Evolutionary conservation across 306 rosid genomes (phyloP).

Genomic region (Sechiopsis laciniata): DNA sequence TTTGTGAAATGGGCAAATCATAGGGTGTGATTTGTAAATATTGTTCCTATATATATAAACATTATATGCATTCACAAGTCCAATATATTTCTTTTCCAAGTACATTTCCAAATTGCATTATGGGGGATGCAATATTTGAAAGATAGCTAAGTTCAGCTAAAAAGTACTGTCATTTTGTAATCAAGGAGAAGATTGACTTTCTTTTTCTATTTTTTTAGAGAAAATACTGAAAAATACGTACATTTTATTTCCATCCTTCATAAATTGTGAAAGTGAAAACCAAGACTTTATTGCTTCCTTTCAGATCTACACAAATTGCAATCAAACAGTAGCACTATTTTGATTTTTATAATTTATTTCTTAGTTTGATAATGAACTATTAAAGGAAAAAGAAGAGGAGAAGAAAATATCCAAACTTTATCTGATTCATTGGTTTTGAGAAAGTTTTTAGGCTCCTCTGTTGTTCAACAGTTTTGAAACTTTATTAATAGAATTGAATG

Average conservation of each 20-base stretch:
- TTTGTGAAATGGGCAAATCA: constrained; percentile 9
- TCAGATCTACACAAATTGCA: constrained; percentile 15
- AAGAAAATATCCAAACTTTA: not conserved
- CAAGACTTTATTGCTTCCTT: constrained; percentile 16
- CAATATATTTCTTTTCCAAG: constrained; percentile 10
- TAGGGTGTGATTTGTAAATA: constrained; percentile 15
- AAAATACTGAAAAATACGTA: not conserved
- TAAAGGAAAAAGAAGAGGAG: not conserved
- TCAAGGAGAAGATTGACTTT: constrained; percentile 4
- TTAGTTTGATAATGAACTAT: not conserved
- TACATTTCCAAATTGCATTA: not conserved
- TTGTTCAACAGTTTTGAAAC: constrained; percentile 5
- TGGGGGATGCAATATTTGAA: constrained; percentile 3
- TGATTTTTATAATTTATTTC: not conserved
- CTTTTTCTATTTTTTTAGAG: not conserved
- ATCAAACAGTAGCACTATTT: constrained; percentile 14
- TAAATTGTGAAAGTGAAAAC: constrained; percentile 17
- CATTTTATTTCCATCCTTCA: not conserved
- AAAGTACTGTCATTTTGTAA: constrained; percentile 20
- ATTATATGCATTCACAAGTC: constrained; percentile 22
- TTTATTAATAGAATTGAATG: too few relatives aligned
- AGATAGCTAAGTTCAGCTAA: not conserved
- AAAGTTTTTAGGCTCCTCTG: not conserved
- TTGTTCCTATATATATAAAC: not conserved
- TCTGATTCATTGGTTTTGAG: constrained; percentile 17